These are phyloP conservation scores for Colletotrichum melonis DNA, from an alignment of 2,329 filamentous ascomycete genomes.

Conservation along the genomic window DNA sequence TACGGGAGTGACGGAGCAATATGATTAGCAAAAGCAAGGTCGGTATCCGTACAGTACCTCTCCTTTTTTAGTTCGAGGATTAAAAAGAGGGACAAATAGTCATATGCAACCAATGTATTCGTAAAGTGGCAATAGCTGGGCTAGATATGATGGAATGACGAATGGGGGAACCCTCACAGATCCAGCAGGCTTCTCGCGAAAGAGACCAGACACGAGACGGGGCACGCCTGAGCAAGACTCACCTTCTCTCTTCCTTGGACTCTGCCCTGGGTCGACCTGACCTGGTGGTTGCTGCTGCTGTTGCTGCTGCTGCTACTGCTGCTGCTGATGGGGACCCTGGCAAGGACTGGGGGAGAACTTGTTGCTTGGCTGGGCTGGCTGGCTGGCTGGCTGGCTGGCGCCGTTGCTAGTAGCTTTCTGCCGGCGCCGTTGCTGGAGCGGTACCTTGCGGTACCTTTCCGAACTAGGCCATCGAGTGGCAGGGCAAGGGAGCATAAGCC, in stretches of 20 bases:
- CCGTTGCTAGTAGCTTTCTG: not conserved
- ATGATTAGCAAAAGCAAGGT: conserved; percentile 7
- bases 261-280: not conserved
- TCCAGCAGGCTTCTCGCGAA: conserved; percentile 18
- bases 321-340: not conserved
- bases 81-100: conserved; percentile 30
- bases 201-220: not conserved
- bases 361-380: conserved; percentile 20
- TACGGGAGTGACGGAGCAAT: conserved; percentile 4
- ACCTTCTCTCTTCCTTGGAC: not conserved
- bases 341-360: conserved; percentile 10
- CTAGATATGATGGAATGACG: conserved; percentile 26
- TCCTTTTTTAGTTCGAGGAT: not conserved
- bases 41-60: not conserved
- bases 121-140: conserved; percentile 28
- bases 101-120: conserved; percentile 15
- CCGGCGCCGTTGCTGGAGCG: conserved; percentile 5
- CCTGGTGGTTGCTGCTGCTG: too few species aligned
- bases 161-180: not conserved
- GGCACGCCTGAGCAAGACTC: not conserved
- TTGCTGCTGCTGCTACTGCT: not conserved
- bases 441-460: conserved; percentile 22
- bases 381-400: not conserved
- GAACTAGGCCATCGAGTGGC: conserved; percentile 16
- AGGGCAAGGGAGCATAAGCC: conserved; percentile 32